Evolutionary conservation across 2,329 filamentous ascomycete species (phyloP).

Genomic region (Ustulina deusta): DNA sequence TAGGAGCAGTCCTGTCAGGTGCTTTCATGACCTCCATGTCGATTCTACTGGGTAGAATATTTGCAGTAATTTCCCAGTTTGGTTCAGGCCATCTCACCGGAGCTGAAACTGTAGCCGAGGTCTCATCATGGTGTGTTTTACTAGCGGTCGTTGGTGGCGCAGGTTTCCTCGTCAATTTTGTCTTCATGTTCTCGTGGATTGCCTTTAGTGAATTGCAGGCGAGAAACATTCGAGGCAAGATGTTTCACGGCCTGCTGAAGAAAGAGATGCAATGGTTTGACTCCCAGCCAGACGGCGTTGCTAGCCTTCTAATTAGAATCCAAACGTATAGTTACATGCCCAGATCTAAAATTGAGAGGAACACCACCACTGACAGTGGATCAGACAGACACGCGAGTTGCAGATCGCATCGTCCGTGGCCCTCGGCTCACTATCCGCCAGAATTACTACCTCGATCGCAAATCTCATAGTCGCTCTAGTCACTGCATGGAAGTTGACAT

Average conservation of each 20-base stretch:
- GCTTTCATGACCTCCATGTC: slow-evolving; percentile 73
- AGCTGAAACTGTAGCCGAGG: slow-evolving; percentile 63
- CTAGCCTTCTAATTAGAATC: slow-evolving; percentile 76
- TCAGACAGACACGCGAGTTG: slow-evolving; percentile 84
- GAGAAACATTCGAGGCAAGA: slow-evolving; percentile 68
- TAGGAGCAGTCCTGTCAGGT: slow-evolving; percentile 70
- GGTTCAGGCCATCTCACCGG: slow-evolving; percentile 66
- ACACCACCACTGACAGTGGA: slow-evolving; percentile 42
- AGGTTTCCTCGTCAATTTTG: slow-evolving; percentile 75
- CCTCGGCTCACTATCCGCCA: slow-evolving; percentile 76
- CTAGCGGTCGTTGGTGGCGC: slow-evolving; percentile 72
- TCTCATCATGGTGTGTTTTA: slow-evolving; percentile 71
- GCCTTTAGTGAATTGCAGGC: slow-evolving; percentile 86
- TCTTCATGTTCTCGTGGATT: slow-evolving; percentile 78
- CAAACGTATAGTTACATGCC: slow-evolving; percentile 71
- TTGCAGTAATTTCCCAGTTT: slow-evolving; percentile 76
- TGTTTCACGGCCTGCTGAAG: slow-evolving; percentile 77
- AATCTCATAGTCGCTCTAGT: slow-evolving; percentile 79
- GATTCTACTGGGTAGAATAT: slow-evolving; percentile 79
- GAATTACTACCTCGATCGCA: slow-evolving; percentile 71
- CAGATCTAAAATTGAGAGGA: background rate
- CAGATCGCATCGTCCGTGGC: slow-evolving; percentile 84
- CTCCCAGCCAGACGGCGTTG: slow-evolving; percentile 74
- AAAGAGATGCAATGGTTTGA: slow-evolving; percentile 90
- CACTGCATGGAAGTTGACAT: slow-evolving; percentile 85